Evolutionary conservation across 2,329 filamentous ascomycete species (phyloP), one percentile per base, ranked within the genome.

Genomic region (Colletotrichum eremochloae): DNA sequence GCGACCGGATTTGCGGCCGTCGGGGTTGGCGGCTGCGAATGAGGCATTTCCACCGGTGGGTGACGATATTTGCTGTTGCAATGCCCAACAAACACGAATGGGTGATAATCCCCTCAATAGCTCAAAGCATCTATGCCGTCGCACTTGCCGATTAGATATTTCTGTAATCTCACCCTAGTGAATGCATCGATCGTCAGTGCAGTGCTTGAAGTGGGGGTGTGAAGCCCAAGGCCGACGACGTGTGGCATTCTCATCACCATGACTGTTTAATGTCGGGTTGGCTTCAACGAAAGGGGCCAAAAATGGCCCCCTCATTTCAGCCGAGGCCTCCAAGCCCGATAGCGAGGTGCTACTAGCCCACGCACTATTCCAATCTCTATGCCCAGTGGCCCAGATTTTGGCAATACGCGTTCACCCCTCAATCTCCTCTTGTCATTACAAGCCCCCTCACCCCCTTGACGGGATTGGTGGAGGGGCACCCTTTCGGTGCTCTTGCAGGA

Each of bases 371-470:
- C 52, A 38, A 36, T 14, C 33, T 38, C 48, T 14, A 33, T 61
- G 60, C 70, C 60, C 55, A 61, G 55, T 42, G 55, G 60, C 60
- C 60, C 61, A 70, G 18, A 72, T 44, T 63, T 63, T 65, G 40
- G 53, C 36, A 52, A 60, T 24, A 63, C 57, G 68, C 68, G 44
- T 71, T 29, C 56, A 36, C 15, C 68, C 40, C 40, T 48, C 48
- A 53, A n/a, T n/a, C 36, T 53, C n/a, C 40, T 68, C 65, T 63
- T 33, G 48, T 61, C 36, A 52, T 14, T 46, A 33, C 5, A 18
- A 31, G 24, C 29, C 63, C 63, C 46, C 63, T 69, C 68, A 40
- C 65, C 40, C 50, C 58, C 46, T 68, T 33, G 8, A 52, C 50
- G 31, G 52, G 57, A 29, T 70, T 70, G 57, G 60, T 29, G 33